Evolutionary conservation across 2,329 filamentous ascomycete species (phyloP).

Genomic region (Hypocreales sp.): DNA sequence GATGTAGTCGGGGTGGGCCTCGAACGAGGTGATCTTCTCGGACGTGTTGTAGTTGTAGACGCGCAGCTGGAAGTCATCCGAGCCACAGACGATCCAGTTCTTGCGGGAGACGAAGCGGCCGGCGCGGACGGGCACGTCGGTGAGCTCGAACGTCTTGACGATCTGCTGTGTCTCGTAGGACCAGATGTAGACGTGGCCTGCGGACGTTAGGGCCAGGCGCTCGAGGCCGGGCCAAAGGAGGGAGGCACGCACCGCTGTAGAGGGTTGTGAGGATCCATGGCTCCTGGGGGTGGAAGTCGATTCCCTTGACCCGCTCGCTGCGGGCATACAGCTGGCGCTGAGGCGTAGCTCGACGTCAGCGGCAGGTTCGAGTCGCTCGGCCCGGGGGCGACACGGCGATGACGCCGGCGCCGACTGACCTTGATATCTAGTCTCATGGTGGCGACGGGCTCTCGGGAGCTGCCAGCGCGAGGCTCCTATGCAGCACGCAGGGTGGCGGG

Average conservation of each 20-base stretch:
- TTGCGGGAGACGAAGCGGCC: constrained; percentile 94
- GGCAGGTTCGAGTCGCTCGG: too few relatives aligned
- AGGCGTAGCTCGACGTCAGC: constrained; percentile 5
- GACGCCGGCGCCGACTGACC: too few relatives aligned
- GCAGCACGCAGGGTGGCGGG: constrained; percentile 1
- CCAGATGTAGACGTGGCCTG: constrained; percentile 98
- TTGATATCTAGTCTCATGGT: constrained; percentile 28
- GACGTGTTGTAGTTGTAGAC: constrained; percentile 99
- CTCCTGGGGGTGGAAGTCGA: constrained; percentile 94
- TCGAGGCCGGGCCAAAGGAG: not conserved
- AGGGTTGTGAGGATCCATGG: constrained; percentile 94
- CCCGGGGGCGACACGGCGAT: too few relatives aligned
- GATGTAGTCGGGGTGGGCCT: constrained; percentile 97
- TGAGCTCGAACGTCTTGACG: constrained; percentile 97
- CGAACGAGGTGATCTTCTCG: constrained; percentile 94
- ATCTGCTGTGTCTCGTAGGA: constrained; percentile 94
- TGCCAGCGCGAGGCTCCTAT: not conserved
- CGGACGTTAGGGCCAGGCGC: constrained; percentile 3
- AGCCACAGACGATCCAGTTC: constrained; percentile 98
- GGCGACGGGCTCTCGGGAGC: constrained; percentile 2
- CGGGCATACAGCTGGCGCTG: constrained; percentile 46
- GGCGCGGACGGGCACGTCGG: constrained; percentile 92
- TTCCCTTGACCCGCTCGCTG: constrained; percentile 91
- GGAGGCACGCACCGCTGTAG: constrained; percentile 57
- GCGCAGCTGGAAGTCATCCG: constrained; percentile 73